These are phyloP conservation scores for Camillea tinctor DNA, from an alignment of 2,329 filamentous ascomycete species.

Conservation along the genomic window DNA sequence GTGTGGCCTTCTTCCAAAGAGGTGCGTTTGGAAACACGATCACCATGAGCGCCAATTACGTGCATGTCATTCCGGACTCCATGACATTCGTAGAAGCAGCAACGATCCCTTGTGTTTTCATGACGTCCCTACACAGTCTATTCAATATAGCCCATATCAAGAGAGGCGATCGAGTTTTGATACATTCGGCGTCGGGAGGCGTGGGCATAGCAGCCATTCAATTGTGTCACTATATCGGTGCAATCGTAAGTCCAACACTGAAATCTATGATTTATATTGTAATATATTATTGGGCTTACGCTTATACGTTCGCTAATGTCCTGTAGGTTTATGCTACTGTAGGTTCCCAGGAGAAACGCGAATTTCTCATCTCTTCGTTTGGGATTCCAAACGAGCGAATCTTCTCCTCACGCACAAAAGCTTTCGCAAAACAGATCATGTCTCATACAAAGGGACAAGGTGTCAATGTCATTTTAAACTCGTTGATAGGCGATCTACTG, in stretches of 20 bases:
- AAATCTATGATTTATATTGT: no score
- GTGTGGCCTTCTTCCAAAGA: conserved; percentile 19
- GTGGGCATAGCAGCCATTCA: conserved; percentile 15
- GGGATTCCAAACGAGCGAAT: no score
- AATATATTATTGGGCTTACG: no score
- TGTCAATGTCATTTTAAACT: no score
- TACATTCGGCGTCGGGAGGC: conserved; percentile 19
- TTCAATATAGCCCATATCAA: conserved; percentile 26
- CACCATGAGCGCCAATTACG: background rate
- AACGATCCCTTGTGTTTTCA: conserved; percentile 31
- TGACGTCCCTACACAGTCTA: conserved; percentile 32
- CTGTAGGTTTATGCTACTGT: no score
- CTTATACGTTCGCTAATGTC: no score
- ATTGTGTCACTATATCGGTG: conserved; percentile 3
- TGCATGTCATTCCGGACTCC: conserved; percentile 29
- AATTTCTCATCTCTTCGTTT: no score
- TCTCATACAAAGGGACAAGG: no score
- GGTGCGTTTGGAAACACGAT: conserved; percentile 23
- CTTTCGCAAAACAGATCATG: no score
- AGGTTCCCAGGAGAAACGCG: no score
- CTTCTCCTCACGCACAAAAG: no score
- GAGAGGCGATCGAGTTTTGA: conserved; percentile 20
- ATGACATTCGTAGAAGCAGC: conserved; percentile 35
- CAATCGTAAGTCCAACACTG: conserved; percentile 18
- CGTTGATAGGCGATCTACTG: no score